Base-by-base conservation (phyloP, 345 rosid species). In the Gynandropsis gynandra region DNA sequence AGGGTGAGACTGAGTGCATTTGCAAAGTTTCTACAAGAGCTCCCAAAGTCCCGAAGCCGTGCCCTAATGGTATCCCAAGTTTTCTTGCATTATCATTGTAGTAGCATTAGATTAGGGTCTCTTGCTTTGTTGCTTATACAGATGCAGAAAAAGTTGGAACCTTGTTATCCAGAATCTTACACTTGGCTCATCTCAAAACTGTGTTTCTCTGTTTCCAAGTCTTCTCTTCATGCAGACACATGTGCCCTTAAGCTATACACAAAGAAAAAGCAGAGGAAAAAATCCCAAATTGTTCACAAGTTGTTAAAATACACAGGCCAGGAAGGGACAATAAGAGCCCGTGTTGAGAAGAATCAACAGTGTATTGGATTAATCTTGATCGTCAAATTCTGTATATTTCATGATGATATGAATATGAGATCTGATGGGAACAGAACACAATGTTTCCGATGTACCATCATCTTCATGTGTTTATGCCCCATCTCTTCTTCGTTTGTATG, bases 1-100 rank as follows among this genome's bases (percentile, higher is more conserved):
- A 81, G 97, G 70, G 99, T 88, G 18, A 74, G 81, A 68, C 81
- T 85, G 21, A 83, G 87, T 59, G 97, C 97, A 36, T 93, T 93
- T 63, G 87, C 80, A 72, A 93, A 81, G 79, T 93, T 88, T 70
- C 88, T 93, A 33, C 88, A 85, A 61, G 85, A 77, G 75, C 99
- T 93, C 53, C 87, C 85, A 5, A 74, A 80, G 95, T 93, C 99
- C 50, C 73, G 94, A 65, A 80, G 75, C 67, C 95, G 99, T 59
- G 80, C 94, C 62, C 68, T 85, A 56, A 93, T 88, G 99, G 99
- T 93, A 93, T 76, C 31, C 59, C 72, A 62, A 76, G 72, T 66
- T 69, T 61, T 58, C 68, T 82, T 70, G 60, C 40, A 56, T 57
- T 77, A 53, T 59, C 61, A 35, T 11, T 41, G 65, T 52, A 46